Percentiles rank a stretch among this genome's conserved stretches.
Conservation (phyloP, 768 basidiomycete species). For the Leccinum truebloodii region DNA sequence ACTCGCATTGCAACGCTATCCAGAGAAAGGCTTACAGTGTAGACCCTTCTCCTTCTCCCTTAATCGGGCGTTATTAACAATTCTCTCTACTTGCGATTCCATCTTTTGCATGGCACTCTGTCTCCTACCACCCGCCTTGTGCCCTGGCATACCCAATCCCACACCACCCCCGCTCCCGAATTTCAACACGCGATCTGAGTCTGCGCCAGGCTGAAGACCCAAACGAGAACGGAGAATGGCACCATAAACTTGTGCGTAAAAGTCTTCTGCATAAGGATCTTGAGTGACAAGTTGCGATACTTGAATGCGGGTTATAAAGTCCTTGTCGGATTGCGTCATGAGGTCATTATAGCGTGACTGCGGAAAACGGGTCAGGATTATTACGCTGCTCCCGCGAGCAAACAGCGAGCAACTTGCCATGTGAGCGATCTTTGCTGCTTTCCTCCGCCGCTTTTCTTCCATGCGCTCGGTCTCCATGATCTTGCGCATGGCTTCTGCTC, state of each 20-base stretch:
- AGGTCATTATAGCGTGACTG: constrained; percentile 92
- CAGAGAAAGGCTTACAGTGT: constrained; percentile 42
- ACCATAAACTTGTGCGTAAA: constrained; percentile 96
- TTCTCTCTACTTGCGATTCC: constrained; percentile 94
- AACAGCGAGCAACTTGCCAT: constrained; percentile 55
- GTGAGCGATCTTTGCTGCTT: constrained; percentile 83
- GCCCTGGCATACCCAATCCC: constrained; percentile 52
- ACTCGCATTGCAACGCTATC: not conserved
- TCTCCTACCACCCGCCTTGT: constrained; percentile 63
- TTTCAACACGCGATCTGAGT: constrained; percentile 75
- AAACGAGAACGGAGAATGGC: constrained; percentile 79
- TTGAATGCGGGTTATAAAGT: constrained; percentile 98
- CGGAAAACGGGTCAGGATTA: not conserved
- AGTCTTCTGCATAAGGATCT: constrained; percentile 97
- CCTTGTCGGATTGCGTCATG: constrained; percentile 98
- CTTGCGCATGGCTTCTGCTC: constrained; percentile 81
- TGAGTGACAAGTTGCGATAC: constrained; percentile 97
- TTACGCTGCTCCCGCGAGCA: not conserved
- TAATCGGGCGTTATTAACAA: constrained; percentile 88
- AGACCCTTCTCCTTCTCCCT: constrained; percentile 83
- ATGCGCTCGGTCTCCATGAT: constrained; percentile 88
- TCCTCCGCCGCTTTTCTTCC: constrained; percentile 81
- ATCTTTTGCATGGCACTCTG: constrained; percentile 90
- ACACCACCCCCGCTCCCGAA: constrained; percentile 88
- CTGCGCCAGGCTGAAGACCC: constrained; percentile 62